Evolutionary conservation across 805 yeast species (phyloP), one percentile per base, ranked within the genome.

Genomic region (Nakazawaea laoshanensis): DNA sequence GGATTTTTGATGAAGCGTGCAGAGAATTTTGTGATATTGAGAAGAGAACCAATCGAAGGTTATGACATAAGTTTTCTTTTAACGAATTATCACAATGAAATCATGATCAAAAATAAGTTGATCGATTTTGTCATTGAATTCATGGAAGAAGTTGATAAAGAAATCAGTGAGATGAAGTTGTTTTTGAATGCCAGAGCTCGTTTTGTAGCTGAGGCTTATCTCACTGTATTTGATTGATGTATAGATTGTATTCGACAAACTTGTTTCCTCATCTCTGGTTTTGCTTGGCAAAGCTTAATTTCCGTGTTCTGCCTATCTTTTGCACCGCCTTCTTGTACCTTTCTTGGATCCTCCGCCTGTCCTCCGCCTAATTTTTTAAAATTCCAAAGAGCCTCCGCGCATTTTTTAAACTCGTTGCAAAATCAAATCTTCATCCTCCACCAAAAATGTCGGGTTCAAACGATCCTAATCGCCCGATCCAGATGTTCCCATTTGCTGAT

Each of bases 91-190:
- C 98, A 92, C 59, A 87, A 96, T 8, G 96, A 89, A 57, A 80
- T 81, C 44, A 86, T 92, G 95, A 72, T 88, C 61, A 89, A 92
- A 62, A 88, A 81, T 48, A 92, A 92, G 60, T 70, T 92, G 47
- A 95, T 92, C 27, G 98, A 92, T 57, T 92, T 92, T 57, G 88
- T 92, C 46, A 86, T 92, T 46, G 97, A 92, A 62, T 92, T 92
- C 57, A 88, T 92, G 97, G 97, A 92, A 58, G 98, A 88, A 51
- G 98, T 92, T 13, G 98, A 92, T 58, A 89, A 87, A 63, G 98
- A 92, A 59, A 92, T 92, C 51, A 85, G 96, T 58, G 98, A 92
- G 56, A 92, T 92, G 94, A 92, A 92, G 61, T 70, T 92, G 56
- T 92, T 89, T 57, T 72, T 92, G 55, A 92, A 92, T 52, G 96